Evolutionary conservation across 805 yeast species (phyloP), one percentile per base, ranked within the genome.

Genomic region (Candida ficus): DNA sequence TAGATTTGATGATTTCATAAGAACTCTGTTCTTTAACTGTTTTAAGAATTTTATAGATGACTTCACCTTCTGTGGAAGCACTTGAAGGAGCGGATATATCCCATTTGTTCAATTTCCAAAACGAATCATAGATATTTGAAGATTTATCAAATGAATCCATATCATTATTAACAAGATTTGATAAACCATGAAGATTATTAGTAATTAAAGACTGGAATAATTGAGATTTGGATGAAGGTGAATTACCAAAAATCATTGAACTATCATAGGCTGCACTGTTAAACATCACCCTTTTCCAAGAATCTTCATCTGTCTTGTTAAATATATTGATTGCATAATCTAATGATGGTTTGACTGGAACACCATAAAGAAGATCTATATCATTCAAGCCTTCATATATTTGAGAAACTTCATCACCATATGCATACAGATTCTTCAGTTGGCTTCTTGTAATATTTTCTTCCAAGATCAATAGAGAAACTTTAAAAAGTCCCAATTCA

Each of bases 61-160:
- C 62, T 33, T 71, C 73, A 33, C 75, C 67, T 29, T 68, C 73
- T 1, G 65, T 58, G 0, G 39, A 37, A 0, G 71, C 55, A 0
- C 43, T 47, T 3, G 53, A 56, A 1, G 80, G 68, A 0, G 56
- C 45, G 0, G 95, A 86, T 2, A 84, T 45, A 39, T 82, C 83
- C 97, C 97, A 90, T 37, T 76, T 74, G 32, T 72, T 75, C 30
- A 90, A 60, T 53, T 83, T 83, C 88, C 96, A 82, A 1, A 80
- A 75, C 76, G 88, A 80, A 43, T 74, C 78, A 54, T 71, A 83
- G 1, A 60, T 43, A 19, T 58, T 57, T 18, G 53, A 56, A 2
- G 46, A 38, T 10, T 50, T 49, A 7, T 41, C 37, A 1, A 27
- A 5, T 0, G 43, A 29, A 7, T 42, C 42, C 11, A 47, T 25